Conservation (phyloP, 192 early-diverging fungal species). For the Piromyces finnis region DNA sequence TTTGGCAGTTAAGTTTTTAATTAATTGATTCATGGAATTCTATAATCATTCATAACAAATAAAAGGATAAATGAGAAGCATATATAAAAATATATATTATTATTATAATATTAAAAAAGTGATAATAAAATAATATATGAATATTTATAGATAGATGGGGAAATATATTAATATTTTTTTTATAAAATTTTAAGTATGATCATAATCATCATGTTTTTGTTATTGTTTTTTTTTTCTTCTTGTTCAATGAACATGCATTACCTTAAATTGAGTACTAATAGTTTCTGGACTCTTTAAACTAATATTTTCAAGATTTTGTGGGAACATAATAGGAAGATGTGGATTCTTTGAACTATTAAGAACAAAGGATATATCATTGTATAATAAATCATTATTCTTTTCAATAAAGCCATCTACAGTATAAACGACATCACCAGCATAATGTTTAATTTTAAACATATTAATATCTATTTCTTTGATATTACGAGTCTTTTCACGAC, state of each 20-base stretch:
- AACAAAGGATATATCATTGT: conserved; percentile 54
- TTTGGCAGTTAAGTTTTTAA: neutral
- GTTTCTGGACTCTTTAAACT: conserved; percentile 94
- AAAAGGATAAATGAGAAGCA: no score
- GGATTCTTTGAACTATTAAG: conserved; percentile 15
- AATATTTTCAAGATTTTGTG: conserved; percentile 69
- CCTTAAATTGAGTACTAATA: conserved; percentile 87
- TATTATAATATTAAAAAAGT: no score
- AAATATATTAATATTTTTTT: no score
- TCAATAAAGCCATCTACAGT: conserved; percentile 83
- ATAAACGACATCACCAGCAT: conserved; percentile 93
- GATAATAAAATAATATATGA: no score
- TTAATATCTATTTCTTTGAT: neutral
- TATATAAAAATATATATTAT: no score
- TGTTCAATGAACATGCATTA: neutral
- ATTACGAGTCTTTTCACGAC: neutral
- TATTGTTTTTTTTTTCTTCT: no score
- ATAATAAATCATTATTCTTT: conserved; percentile 90
- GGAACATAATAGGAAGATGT: conserved; percentile 69
- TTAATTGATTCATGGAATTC: neutral
- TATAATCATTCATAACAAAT: no score
- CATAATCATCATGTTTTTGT: no score
- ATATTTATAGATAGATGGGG: no score
- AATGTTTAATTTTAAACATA: conserved; percentile 79
- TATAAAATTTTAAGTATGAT: no score